A percentile compares a stretch with the other conserved stretches of the same genome.
phyloP scores from a whole-genome alignment of 768 basidiomycete species.

The Paxillus involutus region DNA sequence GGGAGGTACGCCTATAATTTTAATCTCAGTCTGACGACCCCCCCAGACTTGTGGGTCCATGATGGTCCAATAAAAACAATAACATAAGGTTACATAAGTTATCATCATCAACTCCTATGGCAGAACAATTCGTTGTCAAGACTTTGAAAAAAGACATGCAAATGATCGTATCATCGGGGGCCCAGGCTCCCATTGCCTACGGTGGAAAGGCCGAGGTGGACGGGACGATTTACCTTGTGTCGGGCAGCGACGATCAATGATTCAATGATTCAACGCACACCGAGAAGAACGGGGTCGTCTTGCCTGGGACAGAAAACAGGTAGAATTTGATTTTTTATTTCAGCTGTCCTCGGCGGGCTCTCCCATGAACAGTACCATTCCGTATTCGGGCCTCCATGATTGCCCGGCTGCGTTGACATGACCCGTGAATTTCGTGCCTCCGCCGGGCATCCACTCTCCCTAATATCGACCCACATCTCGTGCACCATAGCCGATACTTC shows the following conservation, averaged over 20 bases:
- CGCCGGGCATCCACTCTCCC: constrained; percentile 4
- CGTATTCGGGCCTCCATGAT: constrained; percentile 1
- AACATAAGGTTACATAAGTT: background rate
- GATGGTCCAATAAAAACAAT: background rate
- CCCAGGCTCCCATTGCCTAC: no score
- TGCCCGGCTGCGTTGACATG: background rate
- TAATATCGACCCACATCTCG: background rate
- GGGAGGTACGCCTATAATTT: background rate
- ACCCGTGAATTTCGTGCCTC: constrained; percentile 1
- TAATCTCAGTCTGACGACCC: background rate
- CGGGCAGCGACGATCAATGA: background rate
- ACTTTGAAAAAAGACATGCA: background rate
- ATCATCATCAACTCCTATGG: background rate
- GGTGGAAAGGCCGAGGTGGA: background rate
- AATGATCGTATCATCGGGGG: background rate
- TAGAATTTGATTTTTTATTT: background rate
- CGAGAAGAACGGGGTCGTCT: background rate
- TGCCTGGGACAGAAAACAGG: background rate
- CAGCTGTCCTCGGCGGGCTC: background rate
- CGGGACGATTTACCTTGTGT: background rate
- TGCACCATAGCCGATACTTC: constrained; percentile 2
- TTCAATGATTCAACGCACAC: background rate
- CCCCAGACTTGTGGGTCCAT: background rate
- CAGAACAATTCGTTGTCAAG: background rate
- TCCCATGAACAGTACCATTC: constrained; percentile 1